Base-by-base conservation (phyloP, 1,284 basidiomycete genomes). In the Sutorius eximius region DNA sequence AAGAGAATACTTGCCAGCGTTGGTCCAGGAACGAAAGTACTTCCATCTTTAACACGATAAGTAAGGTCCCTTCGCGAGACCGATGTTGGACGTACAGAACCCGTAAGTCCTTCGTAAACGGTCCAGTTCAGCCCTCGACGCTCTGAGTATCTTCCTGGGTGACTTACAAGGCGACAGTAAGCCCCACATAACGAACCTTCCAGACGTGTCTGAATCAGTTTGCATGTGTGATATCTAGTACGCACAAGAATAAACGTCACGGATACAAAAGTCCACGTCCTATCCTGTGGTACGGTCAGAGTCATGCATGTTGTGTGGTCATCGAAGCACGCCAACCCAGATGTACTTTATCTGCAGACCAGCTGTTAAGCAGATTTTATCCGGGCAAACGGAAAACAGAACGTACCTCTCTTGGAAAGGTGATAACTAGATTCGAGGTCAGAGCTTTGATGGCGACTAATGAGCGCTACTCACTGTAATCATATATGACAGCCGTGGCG, bases 161-260 rank as follows among this genome's bases (percentile, higher is more conserved):
- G 30, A 64, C 63, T 59, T 40, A 64, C 62, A 59, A 2, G 3
- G 36, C 51, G 9, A 8, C 11, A n/a, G 38, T 18, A 10, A 67
- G 27, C 6, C 65, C 62, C 15, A 46, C 0, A 43, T 64, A 67
- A 48, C 62, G 65, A 47, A 56, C 61, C 62, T 64, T 56, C 8
- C 3, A 36, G 43, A 29, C 29, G 15, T n/a, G 20, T 64, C 41
- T 55, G 49, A 42, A 15, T 36, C 6, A 1, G 37, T 6, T 20
- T 13, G 16, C 9, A 20, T 33, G 10, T 1, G 1, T 11, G 16
- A 37, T 7, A n/a, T 1, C 1, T 30, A 18, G 36, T 32, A 66
- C 65, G 8, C 9, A 65, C 62, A 3, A 67, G 0, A 29, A 65
- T 12, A 33, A 66, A 64, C 29, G 59, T 33, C 1, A n/a, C 7